Conservation (phyloP, 2,329 filamentous ascomycete genomes). For the Colletotrichum gigasporum region DNA sequence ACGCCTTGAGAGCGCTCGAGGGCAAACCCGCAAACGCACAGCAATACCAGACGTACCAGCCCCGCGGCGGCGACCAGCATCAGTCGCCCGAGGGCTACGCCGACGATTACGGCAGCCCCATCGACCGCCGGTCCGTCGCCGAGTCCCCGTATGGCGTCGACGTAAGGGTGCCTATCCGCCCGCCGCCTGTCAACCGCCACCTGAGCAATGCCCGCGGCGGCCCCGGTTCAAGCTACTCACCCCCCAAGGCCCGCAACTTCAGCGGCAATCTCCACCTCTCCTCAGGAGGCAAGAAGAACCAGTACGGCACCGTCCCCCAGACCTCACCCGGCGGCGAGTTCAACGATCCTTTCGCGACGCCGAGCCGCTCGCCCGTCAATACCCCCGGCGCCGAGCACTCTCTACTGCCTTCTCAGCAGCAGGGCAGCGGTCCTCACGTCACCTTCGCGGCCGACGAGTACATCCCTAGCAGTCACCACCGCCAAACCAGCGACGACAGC, state of each 20-base stretch:
- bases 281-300: constrained; percentile 4
- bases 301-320: constrained; percentile 13
- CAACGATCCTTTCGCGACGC: constrained; percentile 22
- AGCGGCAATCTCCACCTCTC: neutral
- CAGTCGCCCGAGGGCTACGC: neutral
- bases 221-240: neutral
- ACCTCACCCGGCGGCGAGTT: neutral
- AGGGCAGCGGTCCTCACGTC: neutral
- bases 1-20: constrained; percentile 25
- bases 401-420: constrained; percentile 1
- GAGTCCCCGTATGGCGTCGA: constrained; percentile 2
- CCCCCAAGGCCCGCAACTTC: neutral
- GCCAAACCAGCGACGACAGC: neutral
- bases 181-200: constrained; percentile 22
- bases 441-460: constrained; percentile 14
- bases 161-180: constrained; percentile 10
- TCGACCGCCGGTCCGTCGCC: neutral
- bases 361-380: constrained; percentile 3
- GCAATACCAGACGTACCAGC: constrained; percentile 17
- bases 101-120: neutral
- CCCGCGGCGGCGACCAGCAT: neutral
- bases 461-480: neutral
- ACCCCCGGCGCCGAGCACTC: neutral
- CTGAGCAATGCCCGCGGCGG: constrained; percentile 17
- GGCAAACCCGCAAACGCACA: constrained; percentile 1